phyloP scores from a whole-genome alignment of 23 red algal species.

The Agarophyton chilense region DNA sequence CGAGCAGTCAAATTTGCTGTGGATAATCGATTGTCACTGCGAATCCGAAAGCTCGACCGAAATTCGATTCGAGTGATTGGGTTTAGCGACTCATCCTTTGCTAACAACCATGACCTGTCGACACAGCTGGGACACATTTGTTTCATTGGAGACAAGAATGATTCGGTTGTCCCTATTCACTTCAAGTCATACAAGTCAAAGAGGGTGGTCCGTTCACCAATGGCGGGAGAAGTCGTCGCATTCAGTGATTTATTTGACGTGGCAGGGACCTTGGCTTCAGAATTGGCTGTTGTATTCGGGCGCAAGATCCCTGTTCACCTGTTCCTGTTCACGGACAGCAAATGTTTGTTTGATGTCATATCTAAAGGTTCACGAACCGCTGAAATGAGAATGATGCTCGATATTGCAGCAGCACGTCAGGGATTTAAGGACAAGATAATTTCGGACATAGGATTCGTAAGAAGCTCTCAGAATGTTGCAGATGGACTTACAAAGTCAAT shows the following conservation, averaged over 20 bases:
- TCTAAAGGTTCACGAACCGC: neutral
- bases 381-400: no score
- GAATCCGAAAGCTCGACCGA: neutral
- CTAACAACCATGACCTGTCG: slow-evolving; percentile 37
- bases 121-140: neutral
- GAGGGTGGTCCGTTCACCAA: neutral
- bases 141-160: neutral
- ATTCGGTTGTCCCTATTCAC: neutral
- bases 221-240: slow-evolving; percentile 18
- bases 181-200: slow-evolving; percentile 44
- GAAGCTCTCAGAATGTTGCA: no score
- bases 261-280: neutral
- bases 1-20: no score
- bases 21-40: neutral
- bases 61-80: slow-evolving; percentile 3
- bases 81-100: slow-evolving; percentile 43
- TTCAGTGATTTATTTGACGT: slow-evolving; percentile 56
- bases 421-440: no score
- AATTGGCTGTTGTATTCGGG: neutral
- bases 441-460: no score
- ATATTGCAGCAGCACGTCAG: neutral
- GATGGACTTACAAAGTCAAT: no score
- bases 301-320: neutral
- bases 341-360: neutral
- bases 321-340: neutral